phyloP scores from a whole-genome alignment of 352 stramenopile species.

The Phytophthora podocarpi region DNA sequence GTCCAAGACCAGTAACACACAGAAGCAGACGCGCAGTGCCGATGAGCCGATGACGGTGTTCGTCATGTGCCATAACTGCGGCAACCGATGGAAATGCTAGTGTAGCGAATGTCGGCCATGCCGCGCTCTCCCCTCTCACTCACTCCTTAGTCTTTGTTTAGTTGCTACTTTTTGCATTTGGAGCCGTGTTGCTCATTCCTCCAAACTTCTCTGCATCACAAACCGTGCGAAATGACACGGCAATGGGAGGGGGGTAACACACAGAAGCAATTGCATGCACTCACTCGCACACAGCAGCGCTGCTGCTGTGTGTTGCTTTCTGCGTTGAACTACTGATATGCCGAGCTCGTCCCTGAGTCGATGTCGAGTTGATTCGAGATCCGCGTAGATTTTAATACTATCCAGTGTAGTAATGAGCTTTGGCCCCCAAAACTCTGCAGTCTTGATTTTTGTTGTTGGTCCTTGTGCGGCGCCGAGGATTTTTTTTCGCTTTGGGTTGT shows the following conservation, averaged over 20 bases:
- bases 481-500: no score
- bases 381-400: slow-evolving; percentile 26
- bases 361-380: background rate
- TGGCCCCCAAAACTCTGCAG: background rate
- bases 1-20: slow-evolving; percentile 95
- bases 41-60: slow-evolving; percentile 99
- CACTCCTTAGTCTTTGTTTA: slow-evolving; percentile 21
- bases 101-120: slow-evolving; percentile 33
- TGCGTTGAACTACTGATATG: background rate
- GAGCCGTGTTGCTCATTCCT: slow-evolving; percentile 22
- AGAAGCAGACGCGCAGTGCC: slow-evolving; percentile 97
- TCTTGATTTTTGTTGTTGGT: background rate
- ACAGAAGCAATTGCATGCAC: slow-evolving; percentile 3
- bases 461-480: no score
- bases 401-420: no score
- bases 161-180: slow-evolving; percentile 23
- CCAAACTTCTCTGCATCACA: slow-evolving; percentile 20
- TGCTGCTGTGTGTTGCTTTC: background rate
- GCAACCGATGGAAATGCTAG: slow-evolving; percentile 95
- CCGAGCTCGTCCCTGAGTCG: slow-evolving; percentile 1
- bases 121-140: slow-evolving; percentile 4
- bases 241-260: background rate
- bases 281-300: slow-evolving; percentile 1
- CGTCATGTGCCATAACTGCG: slow-evolving; percentile 96
- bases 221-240: slow-evolving; percentile 6